Percentiles rank a stretch among this genome's conserved stretches.
Conservation (phyloP, 352 stramenopile genomes). For the Blastocystis sp. region DNA sequence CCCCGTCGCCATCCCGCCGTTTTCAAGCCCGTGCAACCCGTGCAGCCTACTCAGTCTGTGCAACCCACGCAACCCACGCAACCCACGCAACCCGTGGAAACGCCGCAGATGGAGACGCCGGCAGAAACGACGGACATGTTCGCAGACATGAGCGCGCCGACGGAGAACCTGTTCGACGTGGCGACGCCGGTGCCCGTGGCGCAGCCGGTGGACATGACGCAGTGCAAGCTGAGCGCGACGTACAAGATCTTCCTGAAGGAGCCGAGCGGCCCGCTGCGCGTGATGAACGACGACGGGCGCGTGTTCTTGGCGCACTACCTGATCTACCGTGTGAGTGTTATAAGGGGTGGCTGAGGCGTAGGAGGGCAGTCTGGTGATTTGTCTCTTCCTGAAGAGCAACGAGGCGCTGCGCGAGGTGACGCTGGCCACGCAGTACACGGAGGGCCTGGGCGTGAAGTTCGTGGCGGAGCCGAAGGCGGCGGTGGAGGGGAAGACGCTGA, state of each 20-base stretch:
- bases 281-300: background rate
- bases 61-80: too few species aligned
- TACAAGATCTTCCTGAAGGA: slow-evolving; percentile 66
- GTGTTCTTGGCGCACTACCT: slow-evolving; percentile 1
- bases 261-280: background rate
- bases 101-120: background rate
- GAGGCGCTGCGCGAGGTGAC: background rate
- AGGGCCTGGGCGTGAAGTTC: slow-evolving; percentile 27
- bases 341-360: background rate
- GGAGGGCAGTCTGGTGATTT: slow-evolving; percentile 34
- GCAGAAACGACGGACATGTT: slow-evolving; percentile 14
- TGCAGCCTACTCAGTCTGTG: background rate
- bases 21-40: slow-evolving; percentile 5
- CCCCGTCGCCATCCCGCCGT: background rate
- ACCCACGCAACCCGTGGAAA: too few species aligned
- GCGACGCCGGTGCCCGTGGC: background rate
- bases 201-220: slow-evolving; percentile 36
- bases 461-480: slow-evolving; percentile 32
- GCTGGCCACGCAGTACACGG: background rate
- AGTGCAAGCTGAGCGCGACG: slow-evolving; percentile 33
- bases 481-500: background rate
- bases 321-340: slow-evolving; percentile 27
- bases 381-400: slow-evolving; percentile 57
- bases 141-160: slow-evolving; percentile 12
- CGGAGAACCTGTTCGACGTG: slow-evolving; percentile 49